These are phyloP conservation scores for Ramularia endophylla DNA, from an alignment of 2,329 filamentous ascomycete genomes.

Conservation along the genomic window DNA sequence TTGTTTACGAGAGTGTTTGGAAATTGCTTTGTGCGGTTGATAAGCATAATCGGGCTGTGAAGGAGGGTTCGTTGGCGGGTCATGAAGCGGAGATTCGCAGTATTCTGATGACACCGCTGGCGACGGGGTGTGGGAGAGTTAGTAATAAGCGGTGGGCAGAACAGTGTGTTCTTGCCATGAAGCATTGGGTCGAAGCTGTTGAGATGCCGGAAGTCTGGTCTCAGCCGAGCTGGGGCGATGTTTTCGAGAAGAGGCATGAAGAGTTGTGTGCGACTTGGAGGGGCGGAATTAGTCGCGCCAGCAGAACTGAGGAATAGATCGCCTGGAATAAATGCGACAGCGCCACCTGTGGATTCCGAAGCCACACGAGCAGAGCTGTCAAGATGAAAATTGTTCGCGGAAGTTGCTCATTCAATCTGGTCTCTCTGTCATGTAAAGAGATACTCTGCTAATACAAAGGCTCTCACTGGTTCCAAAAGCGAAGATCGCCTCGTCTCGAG, in stretches of 20 bases:
- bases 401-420: too few relatives aligned
- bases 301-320: too few relatives aligned
- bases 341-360: too few relatives aligned
- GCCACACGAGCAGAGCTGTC: too few relatives aligned
- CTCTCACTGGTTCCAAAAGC: too few relatives aligned
- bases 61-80: not conserved
- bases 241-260: constrained; percentile 16
- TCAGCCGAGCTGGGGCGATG: constrained; percentile 33
- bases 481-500: too few relatives aligned
- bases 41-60: constrained; percentile 37
- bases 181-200: constrained; percentile 46
- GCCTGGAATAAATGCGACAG: too few relatives aligned
- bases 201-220: constrained; percentile 41
- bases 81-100: constrained; percentile 32
- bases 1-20: constrained; percentile 52
- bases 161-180: constrained; percentile 47
- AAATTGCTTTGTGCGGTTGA: constrained; percentile 46
- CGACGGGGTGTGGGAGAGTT: constrained; percentile 44
- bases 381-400: too few relatives aligned
- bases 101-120: constrained; percentile 49
- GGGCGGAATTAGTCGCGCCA: too few relatives aligned
- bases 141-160: constrained; percentile 45
- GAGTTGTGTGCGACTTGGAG: constrained; percentile 20
- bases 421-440: too few relatives aligned
- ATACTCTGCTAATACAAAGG: too few relatives aligned